Evolutionary conservation across 495 filamentous ascomycete genomes (phyloP).

Genomic region (Hamigera avellanea): DNA sequence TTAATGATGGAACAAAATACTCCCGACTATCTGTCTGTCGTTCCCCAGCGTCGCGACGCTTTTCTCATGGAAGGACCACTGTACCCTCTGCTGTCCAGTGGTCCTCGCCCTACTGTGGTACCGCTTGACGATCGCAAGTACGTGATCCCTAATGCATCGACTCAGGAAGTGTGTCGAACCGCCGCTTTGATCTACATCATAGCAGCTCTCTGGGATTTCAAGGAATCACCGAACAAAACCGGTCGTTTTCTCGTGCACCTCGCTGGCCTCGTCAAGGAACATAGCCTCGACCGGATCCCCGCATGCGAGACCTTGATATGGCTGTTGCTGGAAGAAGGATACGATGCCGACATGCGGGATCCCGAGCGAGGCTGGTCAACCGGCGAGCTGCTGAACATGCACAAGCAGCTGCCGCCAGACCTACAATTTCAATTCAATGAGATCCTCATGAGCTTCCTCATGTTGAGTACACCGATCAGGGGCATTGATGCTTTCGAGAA

Average conservation of each 20-base stretch:
- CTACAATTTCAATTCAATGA: constrained; percentile 34
- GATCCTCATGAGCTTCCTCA: constrained; percentile 29
- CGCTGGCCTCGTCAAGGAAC: constrained; percentile 12
- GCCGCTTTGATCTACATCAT: constrained; percentile 32
- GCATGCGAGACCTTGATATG: constrained; percentile 35
- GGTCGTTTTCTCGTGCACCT: constrained; percentile 24
- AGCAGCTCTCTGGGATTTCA: constrained; percentile 26
- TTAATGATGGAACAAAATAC: constrained; percentile 24
- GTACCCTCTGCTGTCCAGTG: constrained; percentile 31
- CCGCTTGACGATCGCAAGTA: constrained; percentile 27
- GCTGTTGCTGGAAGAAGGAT: constrained; percentile 28
- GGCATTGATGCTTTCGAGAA: constrained; percentile 25
- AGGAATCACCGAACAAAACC: constrained; percentile 20
- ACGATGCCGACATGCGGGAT: constrained; percentile 24
- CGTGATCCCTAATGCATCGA: constrained; percentile 22
- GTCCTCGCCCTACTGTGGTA: constrained; percentile 31
- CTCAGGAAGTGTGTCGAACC: constrained; percentile 29
- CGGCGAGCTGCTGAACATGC: constrained; percentile 23
- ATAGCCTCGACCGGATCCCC: constrained; percentile 25
- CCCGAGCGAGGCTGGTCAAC: constrained; percentile 29
- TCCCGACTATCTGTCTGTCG: constrained; percentile 13
- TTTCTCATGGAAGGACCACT: constrained; percentile 33
- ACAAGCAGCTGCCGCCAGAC: constrained; percentile 27
- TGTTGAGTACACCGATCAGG: constrained; percentile 19
- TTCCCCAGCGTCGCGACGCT: constrained; percentile 18